A percentile compares a stretch with the other conserved stretches of the same genome.
Evolutionary conservation across 2,329 filamentous ascomycete genomes (phyloP).

Genomic region (Arthrobotrys entomopaga): DNA sequence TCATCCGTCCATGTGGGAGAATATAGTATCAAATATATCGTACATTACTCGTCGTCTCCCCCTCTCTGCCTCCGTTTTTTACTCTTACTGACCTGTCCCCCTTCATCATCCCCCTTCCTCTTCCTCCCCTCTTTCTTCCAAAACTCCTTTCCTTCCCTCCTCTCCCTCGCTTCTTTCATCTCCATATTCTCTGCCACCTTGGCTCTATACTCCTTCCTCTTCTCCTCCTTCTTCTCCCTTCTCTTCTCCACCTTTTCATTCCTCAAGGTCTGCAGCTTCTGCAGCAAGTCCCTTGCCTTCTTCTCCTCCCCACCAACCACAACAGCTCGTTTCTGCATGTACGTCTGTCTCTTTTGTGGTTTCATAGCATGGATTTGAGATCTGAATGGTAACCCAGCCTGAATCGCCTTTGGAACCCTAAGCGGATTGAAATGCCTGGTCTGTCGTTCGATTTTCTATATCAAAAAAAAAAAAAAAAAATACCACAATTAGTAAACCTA

Average conservation of each 20-base stretch:
- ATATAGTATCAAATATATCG: too few species aligned
- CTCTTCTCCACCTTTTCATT: slow-evolving; percentile 92
- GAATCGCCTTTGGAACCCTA: slow-evolving; percentile 79
- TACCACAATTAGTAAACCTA: slow-evolving; percentile 9
- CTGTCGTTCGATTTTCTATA: slow-evolving; percentile 68
- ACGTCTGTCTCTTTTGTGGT: slow-evolving; percentile 82
- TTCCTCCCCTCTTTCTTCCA: slow-evolving; percentile 92
- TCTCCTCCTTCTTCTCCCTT: slow-evolving; percentile 85
- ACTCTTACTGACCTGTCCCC: slow-evolving; percentile 64
- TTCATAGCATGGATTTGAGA: slow-evolving; percentile 86
- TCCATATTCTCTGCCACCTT: slow-evolving; percentile 84
- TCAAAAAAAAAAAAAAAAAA: slow-evolving; percentile 4
- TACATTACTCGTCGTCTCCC: slow-evolving; percentile 43
- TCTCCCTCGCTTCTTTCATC: slow-evolving; percentile 86
- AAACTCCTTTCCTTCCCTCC: slow-evolving; percentile 89
- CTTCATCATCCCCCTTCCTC: slow-evolving; percentile 69
- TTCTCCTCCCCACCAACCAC: slow-evolving; percentile 82
- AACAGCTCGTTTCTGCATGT: slow-evolving; percentile 96
- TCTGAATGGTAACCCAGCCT: slow-evolving; percentile 88
- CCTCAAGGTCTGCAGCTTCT: slow-evolving; percentile 87
- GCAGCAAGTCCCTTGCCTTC: slow-evolving; percentile 85
- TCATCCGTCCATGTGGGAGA: too few species aligned
- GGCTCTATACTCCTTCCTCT: slow-evolving; percentile 79
- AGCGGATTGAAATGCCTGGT: slow-evolving; percentile 81
- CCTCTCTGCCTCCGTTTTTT: slow-evolving; percentile 58